Conservation (phyloP, 106 monocot genomes). For the Posidonia australis region DNA sequence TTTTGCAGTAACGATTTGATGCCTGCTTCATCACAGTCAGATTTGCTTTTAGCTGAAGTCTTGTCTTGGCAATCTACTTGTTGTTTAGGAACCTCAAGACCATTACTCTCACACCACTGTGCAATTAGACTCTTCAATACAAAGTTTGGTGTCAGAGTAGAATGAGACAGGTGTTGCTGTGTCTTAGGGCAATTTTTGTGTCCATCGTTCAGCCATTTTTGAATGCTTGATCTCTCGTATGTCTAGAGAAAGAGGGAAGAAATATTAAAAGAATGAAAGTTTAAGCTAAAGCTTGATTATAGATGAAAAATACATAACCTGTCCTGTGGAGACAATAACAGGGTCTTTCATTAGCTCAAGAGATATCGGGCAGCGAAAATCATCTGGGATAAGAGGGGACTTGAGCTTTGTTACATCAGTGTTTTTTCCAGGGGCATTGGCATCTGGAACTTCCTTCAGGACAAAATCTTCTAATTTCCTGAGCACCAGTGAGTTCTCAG, state of each 20-base stretch:
- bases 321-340: constrained; percentile 70
- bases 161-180: constrained; percentile 50
- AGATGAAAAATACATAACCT: constrained; percentile 22
- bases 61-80: constrained; percentile 19
- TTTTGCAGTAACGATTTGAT: constrained; percentile 31
- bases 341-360: constrained; percentile 79
- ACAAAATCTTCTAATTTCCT: constrained; percentile 40
- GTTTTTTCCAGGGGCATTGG: constrained; percentile 19
- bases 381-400: constrained; percentile 70
- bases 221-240: constrained; percentile 72
- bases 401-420: constrained; percentile 21
- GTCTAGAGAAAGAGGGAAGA: constrained; percentile 32
- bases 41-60: constrained; percentile 13
- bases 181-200: constrained; percentile 75
- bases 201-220: constrained; percentile 68
- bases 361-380: constrained; percentile 72
- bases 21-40: constrained; percentile 35
- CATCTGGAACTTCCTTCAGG: constrained; percentile 15
- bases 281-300: neutral
- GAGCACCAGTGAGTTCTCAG: constrained; percentile 36
- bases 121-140: constrained; percentile 63
- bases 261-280: neutral
- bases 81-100: constrained; percentile 41
- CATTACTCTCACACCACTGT: constrained; percentile 78
- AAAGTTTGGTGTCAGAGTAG: constrained; percentile 68